These are phyloP conservation scores for Colletotrichum tropicale DNA, from an alignment of 2,329 filamentous ascomycete species.

Conservation along the genomic window DNA sequence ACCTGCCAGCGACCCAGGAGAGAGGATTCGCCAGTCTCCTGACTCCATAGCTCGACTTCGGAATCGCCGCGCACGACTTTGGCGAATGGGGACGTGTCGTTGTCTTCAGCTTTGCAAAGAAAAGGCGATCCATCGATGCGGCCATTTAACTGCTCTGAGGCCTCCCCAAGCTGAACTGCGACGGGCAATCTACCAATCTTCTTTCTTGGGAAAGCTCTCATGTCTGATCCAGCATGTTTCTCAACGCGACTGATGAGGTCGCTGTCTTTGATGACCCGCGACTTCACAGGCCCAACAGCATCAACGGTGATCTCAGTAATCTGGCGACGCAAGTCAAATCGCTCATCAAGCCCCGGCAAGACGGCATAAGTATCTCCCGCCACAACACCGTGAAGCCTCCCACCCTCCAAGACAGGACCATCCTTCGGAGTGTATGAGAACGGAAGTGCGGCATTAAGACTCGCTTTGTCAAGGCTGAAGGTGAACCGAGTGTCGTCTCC, in stretches of 20 bases:
- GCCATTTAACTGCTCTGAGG: neutral
- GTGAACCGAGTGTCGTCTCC: neutral
- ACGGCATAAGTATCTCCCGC: neutral
- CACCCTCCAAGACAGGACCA: neutral
- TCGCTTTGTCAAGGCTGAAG: neutral
- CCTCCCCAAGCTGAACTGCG: neutral
- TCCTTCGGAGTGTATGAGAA: rapidly evolving
- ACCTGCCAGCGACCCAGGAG: neutral
- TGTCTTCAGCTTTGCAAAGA: neutral
- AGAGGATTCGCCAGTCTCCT: neutral
- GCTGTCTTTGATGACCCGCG: neutral
- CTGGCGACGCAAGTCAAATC: neutral
- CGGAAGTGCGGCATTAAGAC: neutral
- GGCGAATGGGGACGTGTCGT: neutral
- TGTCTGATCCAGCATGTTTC: neutral
- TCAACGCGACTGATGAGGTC: neutral
- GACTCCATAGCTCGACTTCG: neutral
- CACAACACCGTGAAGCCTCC: neutral
- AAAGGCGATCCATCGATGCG: neutral
- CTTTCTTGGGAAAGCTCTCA: neutral
- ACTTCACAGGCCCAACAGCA: neutral
- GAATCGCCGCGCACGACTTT: rapidly evolving
- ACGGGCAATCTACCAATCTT: neutral
- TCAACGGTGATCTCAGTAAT: neutral
- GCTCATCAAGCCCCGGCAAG: neutral